A percentile compares a stretch with the other conserved stretches of the same genome.
Evolutionary conservation across 345 rosid genomes (phyloP).

Genomic region (Melaleuca quinquenervia): DNA sequence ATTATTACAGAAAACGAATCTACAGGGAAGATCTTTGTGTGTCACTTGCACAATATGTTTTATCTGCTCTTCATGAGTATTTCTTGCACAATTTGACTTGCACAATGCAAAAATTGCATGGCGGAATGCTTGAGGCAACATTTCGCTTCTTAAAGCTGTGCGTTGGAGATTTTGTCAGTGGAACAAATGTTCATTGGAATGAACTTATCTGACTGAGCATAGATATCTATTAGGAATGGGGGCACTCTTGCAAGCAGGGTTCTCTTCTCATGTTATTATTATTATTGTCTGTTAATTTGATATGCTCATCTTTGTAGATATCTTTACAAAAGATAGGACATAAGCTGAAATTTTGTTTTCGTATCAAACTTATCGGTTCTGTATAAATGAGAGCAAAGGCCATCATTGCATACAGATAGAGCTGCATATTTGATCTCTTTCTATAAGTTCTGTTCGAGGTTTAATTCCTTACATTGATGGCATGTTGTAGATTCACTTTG

Average conservation of each 20-base stretch:
- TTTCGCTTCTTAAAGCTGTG: neutral
- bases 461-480: neutral
- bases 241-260: neutral
- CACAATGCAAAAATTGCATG: neutral
- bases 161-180: neutral
- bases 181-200: neutral
- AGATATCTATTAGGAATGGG: neutral
- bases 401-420: neutral
- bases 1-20: neutral
- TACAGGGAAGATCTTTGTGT: neutral
- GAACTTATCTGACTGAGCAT: neutral
- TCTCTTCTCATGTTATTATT: neutral
- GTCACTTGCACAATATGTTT: neutral
- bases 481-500: conserved; percentile 62
- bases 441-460: neutral
- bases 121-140: neutral
- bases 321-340: neutral
- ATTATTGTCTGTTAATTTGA: neutral
- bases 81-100: neutral
- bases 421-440: neutral
- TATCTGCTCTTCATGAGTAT: neutral
- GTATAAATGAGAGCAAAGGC: neutral
- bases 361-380: neutral
- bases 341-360: neutral
- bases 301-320: neutral